These are phyloP conservation scores for Mollisia scopiformis DNA, from an alignment of 2,329 filamentous ascomycete species.

Conservation along the genomic window DNA sequence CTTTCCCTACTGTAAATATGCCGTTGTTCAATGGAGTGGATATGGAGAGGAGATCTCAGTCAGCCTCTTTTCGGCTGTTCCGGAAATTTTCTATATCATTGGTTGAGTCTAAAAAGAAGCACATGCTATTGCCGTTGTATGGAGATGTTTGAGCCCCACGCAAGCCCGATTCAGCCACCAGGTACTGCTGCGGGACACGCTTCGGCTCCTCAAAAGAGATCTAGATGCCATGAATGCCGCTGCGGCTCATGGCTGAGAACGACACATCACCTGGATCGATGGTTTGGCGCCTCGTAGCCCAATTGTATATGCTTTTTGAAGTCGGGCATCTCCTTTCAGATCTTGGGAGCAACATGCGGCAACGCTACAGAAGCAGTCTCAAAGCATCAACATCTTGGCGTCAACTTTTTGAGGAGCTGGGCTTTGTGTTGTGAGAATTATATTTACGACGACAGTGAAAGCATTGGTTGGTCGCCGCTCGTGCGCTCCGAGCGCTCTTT, in stretches of 20 bases:
- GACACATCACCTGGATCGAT: background rate
- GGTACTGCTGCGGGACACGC: background rate
- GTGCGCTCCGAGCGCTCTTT: background rate
- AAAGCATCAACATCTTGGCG: background rate
- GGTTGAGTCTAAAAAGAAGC: background rate
- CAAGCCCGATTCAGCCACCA: background rate
- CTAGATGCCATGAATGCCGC: background rate
- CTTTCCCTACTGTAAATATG: background rate
- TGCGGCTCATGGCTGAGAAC: background rate
- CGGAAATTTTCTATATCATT: background rate
- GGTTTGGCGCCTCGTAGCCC: background rate
- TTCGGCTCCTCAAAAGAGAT: background rate
- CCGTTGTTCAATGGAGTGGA: background rate
- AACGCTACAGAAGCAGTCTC: background rate
- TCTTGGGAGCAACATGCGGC: background rate
- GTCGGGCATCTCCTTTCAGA: background rate
- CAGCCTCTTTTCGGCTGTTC: slow-evolving; percentile 10
- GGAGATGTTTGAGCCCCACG: slow-evolving; percentile 1
- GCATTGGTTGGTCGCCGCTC: background rate
- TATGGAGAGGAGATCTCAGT: slow-evolving; percentile 2
- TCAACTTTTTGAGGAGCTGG: background rate
- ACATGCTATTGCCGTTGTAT: background rate
- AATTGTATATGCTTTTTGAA: background rate
- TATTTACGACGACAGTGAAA: background rate
- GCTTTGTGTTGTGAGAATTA: background rate